Evolutionary conservation across 768 basidiomycete species (phyloP).

Genomic region (Suillus spraguei): DNA sequence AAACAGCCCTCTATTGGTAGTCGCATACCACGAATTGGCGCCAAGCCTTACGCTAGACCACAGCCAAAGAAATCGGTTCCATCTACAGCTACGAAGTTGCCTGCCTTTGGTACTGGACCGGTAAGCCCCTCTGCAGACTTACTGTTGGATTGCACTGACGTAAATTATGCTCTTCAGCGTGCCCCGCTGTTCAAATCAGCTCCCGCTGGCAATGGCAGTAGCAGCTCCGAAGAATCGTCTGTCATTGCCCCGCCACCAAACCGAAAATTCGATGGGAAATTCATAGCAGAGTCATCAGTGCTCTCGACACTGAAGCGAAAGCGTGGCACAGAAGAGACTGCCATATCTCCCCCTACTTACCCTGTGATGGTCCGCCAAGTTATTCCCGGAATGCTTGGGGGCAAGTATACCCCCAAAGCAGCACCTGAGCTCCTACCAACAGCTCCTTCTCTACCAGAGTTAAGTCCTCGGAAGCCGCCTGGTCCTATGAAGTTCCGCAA

Average conservation of each 20-base stretch:
- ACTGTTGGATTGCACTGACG: background rate
- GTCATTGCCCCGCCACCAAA: slow-evolving; percentile 9
- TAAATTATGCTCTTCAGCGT: slow-evolving; percentile 13
- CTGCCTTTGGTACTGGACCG: slow-evolving; percentile 9
- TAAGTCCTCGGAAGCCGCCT: slow-evolving; percentile 22
- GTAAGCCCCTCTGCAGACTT: background rate
- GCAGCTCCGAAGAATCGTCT: slow-evolving; percentile 15
- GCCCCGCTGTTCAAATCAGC: slow-evolving; percentile 15
- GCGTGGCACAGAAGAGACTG: slow-evolving; percentile 20
- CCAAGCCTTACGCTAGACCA: slow-evolving; percentile 59
- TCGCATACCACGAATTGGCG: slow-evolving; percentile 61
- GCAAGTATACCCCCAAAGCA: slow-evolving; percentile 30
- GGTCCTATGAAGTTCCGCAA: slow-evolving; percentile 42
- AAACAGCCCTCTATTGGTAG: slow-evolving; percentile 51
- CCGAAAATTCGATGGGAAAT: slow-evolving; percentile 1
- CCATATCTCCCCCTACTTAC: slow-evolving; percentile 22
- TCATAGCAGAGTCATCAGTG: slow-evolving; percentile 6
- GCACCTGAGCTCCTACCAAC: slow-evolving; percentile 13
- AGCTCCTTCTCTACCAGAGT: slow-evolving; percentile 11
- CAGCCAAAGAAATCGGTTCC: slow-evolving; percentile 8
- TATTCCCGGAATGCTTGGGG: slow-evolving; percentile 35
- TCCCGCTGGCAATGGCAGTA: slow-evolving; percentile 17
- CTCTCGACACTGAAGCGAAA: slow-evolving; percentile 36
- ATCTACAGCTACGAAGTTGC: background rate
- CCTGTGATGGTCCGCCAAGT: slow-evolving; percentile 40